Percentiles rank a stretch among this genome's conserved stretches.
These are phyloP conservation scores for Pythium brachiatum DNA, from an alignment of 352 stramenopile genomes.

Conservation along the genomic window DNA sequence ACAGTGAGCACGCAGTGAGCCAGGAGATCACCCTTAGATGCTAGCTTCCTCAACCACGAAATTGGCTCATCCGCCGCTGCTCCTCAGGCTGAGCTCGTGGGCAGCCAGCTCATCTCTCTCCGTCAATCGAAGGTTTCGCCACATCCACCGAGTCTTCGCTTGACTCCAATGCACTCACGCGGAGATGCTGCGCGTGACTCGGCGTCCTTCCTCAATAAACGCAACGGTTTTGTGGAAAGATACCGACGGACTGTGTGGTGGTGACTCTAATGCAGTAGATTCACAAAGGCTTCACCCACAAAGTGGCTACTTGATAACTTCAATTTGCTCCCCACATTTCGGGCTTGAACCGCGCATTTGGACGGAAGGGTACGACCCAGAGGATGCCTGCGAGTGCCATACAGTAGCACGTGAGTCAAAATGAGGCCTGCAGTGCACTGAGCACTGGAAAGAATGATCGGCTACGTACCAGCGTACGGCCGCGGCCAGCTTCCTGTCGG, in stretches of 20 bases:
- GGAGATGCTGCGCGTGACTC: too few relatives aligned
- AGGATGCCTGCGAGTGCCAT: constrained; percentile 50
- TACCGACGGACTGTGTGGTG: neutral
- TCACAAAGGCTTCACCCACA: neutral
- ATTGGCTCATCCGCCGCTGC: too few relatives aligned
- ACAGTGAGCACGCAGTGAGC: too few relatives aligned
- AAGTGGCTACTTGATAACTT: too few relatives aligned
- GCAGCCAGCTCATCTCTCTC: too few relatives aligned
- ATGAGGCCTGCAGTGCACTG: too few relatives aligned
- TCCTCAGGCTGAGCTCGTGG: too few relatives aligned
- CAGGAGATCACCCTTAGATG: too few relatives aligned
- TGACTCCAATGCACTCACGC: too few relatives aligned
- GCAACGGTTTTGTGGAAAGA: neutral
- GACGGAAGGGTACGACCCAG: constrained; percentile 56
- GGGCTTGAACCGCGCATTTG: constrained; percentile 19
- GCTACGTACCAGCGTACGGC: constrained; percentile 40
- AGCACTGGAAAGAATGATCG: too few relatives aligned
- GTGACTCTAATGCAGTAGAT: neutral
- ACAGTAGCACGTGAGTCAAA: neutral
- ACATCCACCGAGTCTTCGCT: neutral
- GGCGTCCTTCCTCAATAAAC: too few relatives aligned
- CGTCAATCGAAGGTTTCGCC: neutral
- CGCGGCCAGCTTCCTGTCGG: constrained; percentile 29
- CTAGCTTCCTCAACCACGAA: too few relatives aligned
- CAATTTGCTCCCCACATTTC: constrained; percentile 12